Evolutionary conservation across 2,329 filamentous ascomycete genomes (phyloP).

Genomic region (Penicillium sp.): DNA sequence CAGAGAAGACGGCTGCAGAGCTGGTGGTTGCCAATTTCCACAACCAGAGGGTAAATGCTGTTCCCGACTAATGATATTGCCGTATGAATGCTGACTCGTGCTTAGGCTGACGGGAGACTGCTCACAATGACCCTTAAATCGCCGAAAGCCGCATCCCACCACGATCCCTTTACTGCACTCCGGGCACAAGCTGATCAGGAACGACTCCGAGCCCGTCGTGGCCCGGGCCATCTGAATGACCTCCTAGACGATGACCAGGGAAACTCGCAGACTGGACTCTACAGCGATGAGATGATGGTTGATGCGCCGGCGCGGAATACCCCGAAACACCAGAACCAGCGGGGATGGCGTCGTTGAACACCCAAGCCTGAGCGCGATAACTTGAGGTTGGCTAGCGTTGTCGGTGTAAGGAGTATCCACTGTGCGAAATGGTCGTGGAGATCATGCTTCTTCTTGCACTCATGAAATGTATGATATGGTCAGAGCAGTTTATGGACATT

Average conservation of each 20-base stretch:
- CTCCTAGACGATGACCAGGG: neutral
- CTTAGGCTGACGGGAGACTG: conserved; percentile 57
- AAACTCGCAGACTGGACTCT: conserved; percentile 24
- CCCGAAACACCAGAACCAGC: conserved; percentile 18
- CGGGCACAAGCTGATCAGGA: conserved; percentile 42
- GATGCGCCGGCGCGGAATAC: conserved; percentile 30
- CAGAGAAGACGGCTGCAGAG: conserved; percentile 55
- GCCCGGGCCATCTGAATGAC: neutral
- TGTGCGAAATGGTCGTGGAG: neutral
- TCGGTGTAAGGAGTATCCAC: neutral
- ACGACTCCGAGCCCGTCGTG: conserved; percentile 31
- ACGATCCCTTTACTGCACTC: conserved; percentile 30
- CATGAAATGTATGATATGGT: conserved; percentile 22
- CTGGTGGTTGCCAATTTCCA: conserved; percentile 61
- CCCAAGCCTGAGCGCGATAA: neutral
- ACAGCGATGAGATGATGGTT: conserved; percentile 42
- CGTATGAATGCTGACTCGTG: conserved; percentile 13
- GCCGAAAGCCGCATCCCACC: conserved; percentile 11
- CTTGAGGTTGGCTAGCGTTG: neutral
- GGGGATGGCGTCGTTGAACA: conserved; percentile 18
- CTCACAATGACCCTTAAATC: conserved; percentile 56
- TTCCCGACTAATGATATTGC: too few species aligned
- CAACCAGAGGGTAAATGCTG: conserved; percentile 54
- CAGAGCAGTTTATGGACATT: conserved; percentile 1
- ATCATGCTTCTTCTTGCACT: neutral